phyloP scores from a whole-genome alignment of 345 rosid species.

The Clausena lansium region DNA sequence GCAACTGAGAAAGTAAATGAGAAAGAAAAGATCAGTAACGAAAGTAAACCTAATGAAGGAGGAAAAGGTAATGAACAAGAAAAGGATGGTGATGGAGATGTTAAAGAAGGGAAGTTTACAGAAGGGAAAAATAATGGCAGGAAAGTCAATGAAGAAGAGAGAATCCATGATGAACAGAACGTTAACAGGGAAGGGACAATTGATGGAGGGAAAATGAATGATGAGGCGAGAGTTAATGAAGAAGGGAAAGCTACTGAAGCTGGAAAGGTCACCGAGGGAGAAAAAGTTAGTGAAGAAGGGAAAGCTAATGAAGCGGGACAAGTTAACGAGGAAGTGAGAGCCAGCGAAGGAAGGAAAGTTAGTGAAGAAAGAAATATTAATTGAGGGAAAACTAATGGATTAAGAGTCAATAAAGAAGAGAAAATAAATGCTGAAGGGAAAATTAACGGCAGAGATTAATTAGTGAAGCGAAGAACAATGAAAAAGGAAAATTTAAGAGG shows the following conservation, averaged over 20 bases:
- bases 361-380: slow-evolving; percentile 1
- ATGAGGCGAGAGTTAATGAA: not conserved
- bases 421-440: not conserved
- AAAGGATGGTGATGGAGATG: not conserved
- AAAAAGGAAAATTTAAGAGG: not conserved
- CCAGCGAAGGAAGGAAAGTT: slow-evolving; percentile 4
- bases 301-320: not conserved
- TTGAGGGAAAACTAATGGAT: not conserved
- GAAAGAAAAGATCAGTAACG: slow-evolving; percentile 13
- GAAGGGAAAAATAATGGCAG: not conserved
- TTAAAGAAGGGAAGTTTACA: not conserved
- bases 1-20: not conserved
- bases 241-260: slow-evolving; percentile 13
- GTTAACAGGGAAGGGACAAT: not conserved
- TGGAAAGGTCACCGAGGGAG: not conserved
- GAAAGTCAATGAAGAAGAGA: not conserved
- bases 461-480: not conserved
- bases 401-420: not conserved
- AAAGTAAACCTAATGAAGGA: not conserved
- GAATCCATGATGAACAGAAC: not conserved
- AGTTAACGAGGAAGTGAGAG: slow-evolving; percentile 1
- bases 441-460: not conserved
- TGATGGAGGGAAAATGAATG: not conserved
- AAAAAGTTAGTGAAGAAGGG: not conserved
- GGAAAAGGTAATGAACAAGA: not conserved